A percentile compares a stretch with the other conserved stretches of the same genome.
These are phyloP conservation scores for Euphorbia celastroides DNA, from an alignment of 441 rosid genomes.

Conservation along the genomic window DNA sequence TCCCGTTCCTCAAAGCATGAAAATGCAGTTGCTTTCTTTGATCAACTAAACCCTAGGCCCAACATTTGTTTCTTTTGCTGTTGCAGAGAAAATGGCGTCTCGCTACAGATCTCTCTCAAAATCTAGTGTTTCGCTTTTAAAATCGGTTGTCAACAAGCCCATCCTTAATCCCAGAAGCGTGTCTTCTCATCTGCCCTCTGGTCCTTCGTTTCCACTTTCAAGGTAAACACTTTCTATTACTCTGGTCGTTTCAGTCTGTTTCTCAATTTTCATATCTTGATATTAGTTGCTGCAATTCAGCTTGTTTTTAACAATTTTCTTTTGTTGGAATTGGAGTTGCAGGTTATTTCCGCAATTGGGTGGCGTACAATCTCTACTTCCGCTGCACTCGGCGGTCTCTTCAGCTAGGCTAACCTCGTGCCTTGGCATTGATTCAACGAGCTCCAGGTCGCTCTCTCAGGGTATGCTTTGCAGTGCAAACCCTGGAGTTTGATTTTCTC, in stretches of 20 bases:
- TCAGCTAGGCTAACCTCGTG: conserved; percentile 87
- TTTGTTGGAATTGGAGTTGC: conserved; percentile 22
- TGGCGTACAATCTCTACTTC: conserved; percentile 70
- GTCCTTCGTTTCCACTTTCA: conserved; percentile 40
- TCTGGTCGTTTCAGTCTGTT: neutral
- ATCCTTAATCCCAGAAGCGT: conserved; percentile 33
- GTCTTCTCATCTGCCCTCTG: conserved; percentile 35
- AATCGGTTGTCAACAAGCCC: conserved; percentile 50
- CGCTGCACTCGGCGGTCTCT: conserved; percentile 70
- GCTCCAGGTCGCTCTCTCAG: conserved; percentile 88
- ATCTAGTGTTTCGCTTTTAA: conserved; percentile 46
- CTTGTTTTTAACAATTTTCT: neutral
- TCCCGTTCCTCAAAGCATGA: neutral
- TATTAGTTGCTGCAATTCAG: neutral
- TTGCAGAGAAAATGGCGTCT: conserved; percentile 51
- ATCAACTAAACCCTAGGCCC: conserved; percentile 17
- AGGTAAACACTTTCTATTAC: conserved; percentile 26
- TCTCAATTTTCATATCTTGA: conserved; percentile 12
- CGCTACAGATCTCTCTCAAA: conserved; percentile 63
- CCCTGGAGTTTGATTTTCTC: conserved; percentile 87
- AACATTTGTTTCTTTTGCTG: neutral
- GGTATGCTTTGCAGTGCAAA: conserved; percentile 95
- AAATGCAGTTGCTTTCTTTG: neutral
- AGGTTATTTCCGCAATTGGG: conserved; percentile 65
- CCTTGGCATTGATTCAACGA: conserved; percentile 65